These are phyloP conservation scores for Ensete glaucum DNA, from an alignment of 176 grass and related monocot species.

Conservation along the genomic window DNA sequence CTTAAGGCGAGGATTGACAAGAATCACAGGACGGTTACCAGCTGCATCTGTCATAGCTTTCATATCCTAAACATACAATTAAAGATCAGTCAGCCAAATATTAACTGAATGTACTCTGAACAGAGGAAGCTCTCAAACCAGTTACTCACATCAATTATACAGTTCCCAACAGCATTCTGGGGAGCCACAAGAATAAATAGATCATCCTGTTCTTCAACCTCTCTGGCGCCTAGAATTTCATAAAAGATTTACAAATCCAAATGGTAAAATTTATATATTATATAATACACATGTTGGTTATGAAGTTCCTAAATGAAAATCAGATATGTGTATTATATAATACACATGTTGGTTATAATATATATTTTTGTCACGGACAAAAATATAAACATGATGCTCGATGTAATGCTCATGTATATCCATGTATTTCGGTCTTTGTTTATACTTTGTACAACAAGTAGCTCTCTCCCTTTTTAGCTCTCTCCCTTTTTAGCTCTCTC, in stretches of 20 bases:
- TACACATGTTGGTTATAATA: too few relatives aligned
- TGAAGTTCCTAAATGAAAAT: conserved; percentile 4
- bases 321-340: neutral
- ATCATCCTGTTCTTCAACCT: conserved; percentile 91
- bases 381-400: too few relatives aligned
- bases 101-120: neutral
- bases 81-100: neutral
- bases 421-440: too few relatives aligned
- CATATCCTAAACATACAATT: conserved; percentile 51
- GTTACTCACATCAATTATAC: conserved; percentile 83
- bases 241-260: conserved; percentile 14
- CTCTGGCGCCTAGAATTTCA: conserved; percentile 45
- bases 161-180: conserved; percentile 99
- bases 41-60: conserved; percentile 88
- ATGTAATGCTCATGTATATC: too few relatives aligned
- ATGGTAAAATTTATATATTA: neutral
- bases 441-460: too few relatives aligned
- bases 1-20: conserved; percentile 94
- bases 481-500: too few relatives aligned
- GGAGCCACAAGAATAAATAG: conserved; percentile 92
- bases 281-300: neutral
- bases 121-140: neutral
- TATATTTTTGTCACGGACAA: too few relatives aligned
- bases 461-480: too few relatives aligned
- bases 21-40: conserved; percentile 83